Evolutionary conservation across 108 stramenopile genomes (phyloP), one percentile per base, ranked within the genome.

Genomic region (Cafeteria roenbergensis): DNA sequence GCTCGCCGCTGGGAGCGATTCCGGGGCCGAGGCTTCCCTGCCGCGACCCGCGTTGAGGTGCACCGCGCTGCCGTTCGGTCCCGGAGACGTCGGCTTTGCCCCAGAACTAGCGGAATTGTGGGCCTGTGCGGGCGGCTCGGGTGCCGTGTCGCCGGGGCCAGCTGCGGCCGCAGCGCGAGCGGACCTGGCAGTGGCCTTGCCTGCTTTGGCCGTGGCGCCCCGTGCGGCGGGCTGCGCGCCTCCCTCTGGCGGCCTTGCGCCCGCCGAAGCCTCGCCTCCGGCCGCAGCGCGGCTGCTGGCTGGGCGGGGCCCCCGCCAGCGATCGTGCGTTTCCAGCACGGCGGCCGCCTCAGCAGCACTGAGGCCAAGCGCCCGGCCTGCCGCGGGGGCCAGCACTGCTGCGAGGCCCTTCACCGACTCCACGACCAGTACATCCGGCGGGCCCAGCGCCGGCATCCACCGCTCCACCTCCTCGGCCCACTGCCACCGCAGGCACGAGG

Each of bases 401-500:
- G 17, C 17, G 42, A 48, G 6, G 42, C 42, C 42, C 42, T 48
- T 48, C 12, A 48, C 12, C 12, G 42, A 12, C 42, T 6, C 17
- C 59, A 61, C 37, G 17, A 27, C 24, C 29, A 2, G 22, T 2
- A 61, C 22, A 28, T 61, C 29, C 1, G 8, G 20, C 17, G 9
- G 59, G 20, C 3, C 20, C 22, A 61, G 59, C 37, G 2, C 22
- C n/a, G 59, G 59, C 24, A 28, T 2, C 59, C 59, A 61, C 17
- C 34, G 36, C 37, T 12, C 36, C 17, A 61, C 24, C n/a, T 61
- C 59, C 22, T 22, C n/a, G 2, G 22, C 9, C 59, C 59, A 61
- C 59, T 24, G 20, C 59, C 34, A 61, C 59, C 37, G 17, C 37
- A 61, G n/a, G 22, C 17, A 37, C 29, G 59, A 35, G 20, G 59